Conservation (phyloP, 768 basidiomycete species). For the Tylopilus subfusipes region DNA sequence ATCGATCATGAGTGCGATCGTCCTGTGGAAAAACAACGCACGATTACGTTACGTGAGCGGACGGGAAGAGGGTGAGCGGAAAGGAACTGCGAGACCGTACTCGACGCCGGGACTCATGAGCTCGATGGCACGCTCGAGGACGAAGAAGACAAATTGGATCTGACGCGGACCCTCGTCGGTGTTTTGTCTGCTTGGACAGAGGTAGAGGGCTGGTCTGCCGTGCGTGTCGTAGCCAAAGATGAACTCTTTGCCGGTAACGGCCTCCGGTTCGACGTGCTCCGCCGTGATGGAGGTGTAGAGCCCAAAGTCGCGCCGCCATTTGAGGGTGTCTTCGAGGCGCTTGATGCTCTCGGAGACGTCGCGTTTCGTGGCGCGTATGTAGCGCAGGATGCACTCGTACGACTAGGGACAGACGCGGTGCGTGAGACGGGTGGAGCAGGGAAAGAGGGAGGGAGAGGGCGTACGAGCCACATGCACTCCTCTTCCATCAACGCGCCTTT, state of each 20-base stretch:
- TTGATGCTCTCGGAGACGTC: slow-evolving; percentile 52
- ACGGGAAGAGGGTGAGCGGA: neutral
- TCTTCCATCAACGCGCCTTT: slow-evolving; percentile 51
- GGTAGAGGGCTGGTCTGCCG: slow-evolving; percentile 66
- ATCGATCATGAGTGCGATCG: slow-evolving; percentile 69
- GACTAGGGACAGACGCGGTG: slow-evolving; percentile 31
- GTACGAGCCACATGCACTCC: slow-evolving; percentile 76
- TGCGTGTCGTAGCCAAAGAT: slow-evolving; percentile 69
- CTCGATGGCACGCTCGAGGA: slow-evolving; percentile 72
- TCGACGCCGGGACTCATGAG: slow-evolving; percentile 81
- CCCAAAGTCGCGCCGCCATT: slow-evolving; percentile 79
- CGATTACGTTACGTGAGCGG: neutral
- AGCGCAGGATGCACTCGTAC: slow-evolving; percentile 72
- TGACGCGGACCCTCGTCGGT: slow-evolving; percentile 66
- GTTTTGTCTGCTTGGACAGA: slow-evolving; percentile 71
- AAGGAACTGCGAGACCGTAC: slow-evolving; percentile 38
- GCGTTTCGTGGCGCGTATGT: slow-evolving; percentile 79
- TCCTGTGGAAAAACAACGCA: slow-evolving; percentile 37
- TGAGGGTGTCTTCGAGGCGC: slow-evolving; percentile 67
- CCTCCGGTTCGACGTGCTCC: slow-evolving; percentile 70
- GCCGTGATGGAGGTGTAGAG: slow-evolving; percentile 60
- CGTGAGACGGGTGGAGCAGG: neutral
- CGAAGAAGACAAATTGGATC: slow-evolving; percentile 71
- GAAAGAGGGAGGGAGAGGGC: slow-evolving; percentile 19
- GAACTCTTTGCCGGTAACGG: slow-evolving; percentile 78